Evolutionary conservation across 2,329 filamentous ascomycete species (phyloP).

Genomic region (Aspergillus sp.): DNA sequence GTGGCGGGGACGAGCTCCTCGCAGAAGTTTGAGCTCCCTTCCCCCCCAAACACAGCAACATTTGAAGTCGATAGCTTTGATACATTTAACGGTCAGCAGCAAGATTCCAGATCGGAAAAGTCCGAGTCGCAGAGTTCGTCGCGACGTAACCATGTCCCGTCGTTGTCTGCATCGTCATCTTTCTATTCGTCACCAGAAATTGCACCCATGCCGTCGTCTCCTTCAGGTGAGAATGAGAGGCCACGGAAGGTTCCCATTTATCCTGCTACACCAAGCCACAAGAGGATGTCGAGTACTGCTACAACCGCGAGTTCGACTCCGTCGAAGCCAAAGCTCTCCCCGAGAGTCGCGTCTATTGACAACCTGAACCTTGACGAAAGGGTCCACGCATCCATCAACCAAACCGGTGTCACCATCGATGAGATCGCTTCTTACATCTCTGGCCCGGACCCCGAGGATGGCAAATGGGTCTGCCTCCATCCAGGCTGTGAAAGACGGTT

Average conservation of each 20-base stretch:
- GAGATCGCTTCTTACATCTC: constrained; percentile 72
- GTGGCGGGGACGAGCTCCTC: constrained; percentile 24
- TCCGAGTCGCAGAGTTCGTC: constrained; percentile 17
- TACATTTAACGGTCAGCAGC: constrained; percentile 51
- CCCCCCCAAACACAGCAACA: constrained; percentile 50
- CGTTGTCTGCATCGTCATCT: constrained; percentile 41
- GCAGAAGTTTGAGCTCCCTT: constrained; percentile 45
- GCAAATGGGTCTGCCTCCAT: constrained; percentile 72
- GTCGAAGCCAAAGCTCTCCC: constrained; percentile 31
- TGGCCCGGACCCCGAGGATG: constrained; percentile 64
- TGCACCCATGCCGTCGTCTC: constrained; percentile 34
- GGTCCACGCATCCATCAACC: constrained; percentile 57
- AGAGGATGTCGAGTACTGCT: constrained; percentile 12
- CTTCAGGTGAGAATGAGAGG: constrained; percentile 16
- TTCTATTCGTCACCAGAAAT: constrained; percentile 50
- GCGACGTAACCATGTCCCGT: constrained; percentile 37
- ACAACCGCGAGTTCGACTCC: constrained; percentile 19
- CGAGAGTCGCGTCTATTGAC: constrained; percentile 39
- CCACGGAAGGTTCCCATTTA: constrained; percentile 25
- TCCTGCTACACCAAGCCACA: constrained; percentile 20
- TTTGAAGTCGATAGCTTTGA: constrained; percentile 42
- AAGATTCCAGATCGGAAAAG: constrained; percentile 23
- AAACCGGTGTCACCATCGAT: constrained; percentile 80
- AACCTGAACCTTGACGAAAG: constrained; percentile 48
- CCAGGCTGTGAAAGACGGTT: constrained; percentile 81